Evolutionary conservation across 2,329 filamentous ascomycete genomes (phyloP).

Genomic region (Botrytis cinerea): DNA sequence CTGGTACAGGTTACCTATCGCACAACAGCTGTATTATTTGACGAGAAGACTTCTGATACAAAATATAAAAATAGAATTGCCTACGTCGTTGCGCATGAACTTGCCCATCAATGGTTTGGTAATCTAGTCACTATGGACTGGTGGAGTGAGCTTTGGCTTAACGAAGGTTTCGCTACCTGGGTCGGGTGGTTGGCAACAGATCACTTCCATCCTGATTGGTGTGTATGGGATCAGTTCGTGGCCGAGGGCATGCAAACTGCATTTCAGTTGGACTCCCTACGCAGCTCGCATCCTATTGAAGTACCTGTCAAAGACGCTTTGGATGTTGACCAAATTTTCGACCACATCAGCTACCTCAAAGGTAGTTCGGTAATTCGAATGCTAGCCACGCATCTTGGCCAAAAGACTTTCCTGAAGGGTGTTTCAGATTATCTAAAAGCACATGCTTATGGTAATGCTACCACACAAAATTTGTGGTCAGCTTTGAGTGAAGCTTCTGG

Average conservation of each 20-base stretch:
- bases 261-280: constrained; percentile 84
- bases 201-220: constrained; percentile 92
- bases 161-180: constrained; percentile 98
- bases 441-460: constrained; percentile 87
- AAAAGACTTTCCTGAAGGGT: constrained; percentile 85
- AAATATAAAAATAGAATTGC: constrained; percentile 92
- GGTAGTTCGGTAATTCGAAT: constrained; percentile 96
- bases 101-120: constrained; percentile 95
- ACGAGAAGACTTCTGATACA: constrained; percentile 86
- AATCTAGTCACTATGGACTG: constrained; percentile 97
- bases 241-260: constrained; percentile 92
- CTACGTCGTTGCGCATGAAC: constrained; percentile 96
- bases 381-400: constrained; percentile 86
- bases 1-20: constrained; percentile 73
- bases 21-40: constrained; percentile 93
- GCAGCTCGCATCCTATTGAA: constrained; percentile 93
- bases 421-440: constrained; percentile 87
- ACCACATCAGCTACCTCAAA: constrained; percentile 94
- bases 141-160: constrained; percentile 93
- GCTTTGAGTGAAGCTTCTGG: constrained; percentile 86
- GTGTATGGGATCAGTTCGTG: constrained; percentile 97
- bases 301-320: constrained; percentile 91
- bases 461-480: constrained; percentile 87
- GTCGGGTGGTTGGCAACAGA: constrained; percentile 81
- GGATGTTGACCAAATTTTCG: constrained; percentile 97